These are phyloP conservation scores for Linum trigynum DNA, from an alignment of 345 rosid species.

Conservation along the genomic window DNA sequence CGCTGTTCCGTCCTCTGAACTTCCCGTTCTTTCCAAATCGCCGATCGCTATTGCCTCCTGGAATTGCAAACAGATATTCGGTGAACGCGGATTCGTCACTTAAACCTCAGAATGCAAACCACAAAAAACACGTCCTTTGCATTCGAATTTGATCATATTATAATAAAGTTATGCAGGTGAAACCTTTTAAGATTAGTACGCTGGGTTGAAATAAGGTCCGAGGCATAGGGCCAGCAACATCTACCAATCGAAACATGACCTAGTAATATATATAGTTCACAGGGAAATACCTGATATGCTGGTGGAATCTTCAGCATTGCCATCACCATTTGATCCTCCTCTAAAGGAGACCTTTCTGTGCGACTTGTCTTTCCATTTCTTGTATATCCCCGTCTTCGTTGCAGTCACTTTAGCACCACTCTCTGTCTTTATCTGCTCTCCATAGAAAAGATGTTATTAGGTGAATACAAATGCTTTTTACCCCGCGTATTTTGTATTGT, in stretches of 20 bases:
- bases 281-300: slow-evolving; percentile 39
- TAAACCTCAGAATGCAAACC: neutral
- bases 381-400: slow-evolving; percentile 72
- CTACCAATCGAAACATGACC: neutral
- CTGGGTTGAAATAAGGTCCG: neutral
- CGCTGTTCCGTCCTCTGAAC: slow-evolving; percentile 39
- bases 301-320: slow-evolving; percentile 29
- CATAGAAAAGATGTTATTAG: slow-evolving; percentile 3
- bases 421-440: slow-evolving; percentile 69
- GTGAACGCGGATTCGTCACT: neutral
- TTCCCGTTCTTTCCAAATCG: slow-evolving; percentile 26
- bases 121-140: neutral
- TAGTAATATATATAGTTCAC: neutral
- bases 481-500: no score
- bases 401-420: slow-evolving; percentile 75
- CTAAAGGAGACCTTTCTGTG: slow-evolving; percentile 50
- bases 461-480: neutral
- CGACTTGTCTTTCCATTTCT: slow-evolving; percentile 74
- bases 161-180: neutral
- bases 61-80: slow-evolving; percentile 2
- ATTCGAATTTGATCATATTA: neutral
- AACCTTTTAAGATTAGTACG: neutral
- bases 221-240: neutral
- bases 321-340: slow-evolving; percentile 43
- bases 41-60: slow-evolving; percentile 25